Evolutionary conservation across 2,329 filamentous ascomycete genomes (phyloP).

Genomic region (Neodidymelliopsis sp.): DNA sequence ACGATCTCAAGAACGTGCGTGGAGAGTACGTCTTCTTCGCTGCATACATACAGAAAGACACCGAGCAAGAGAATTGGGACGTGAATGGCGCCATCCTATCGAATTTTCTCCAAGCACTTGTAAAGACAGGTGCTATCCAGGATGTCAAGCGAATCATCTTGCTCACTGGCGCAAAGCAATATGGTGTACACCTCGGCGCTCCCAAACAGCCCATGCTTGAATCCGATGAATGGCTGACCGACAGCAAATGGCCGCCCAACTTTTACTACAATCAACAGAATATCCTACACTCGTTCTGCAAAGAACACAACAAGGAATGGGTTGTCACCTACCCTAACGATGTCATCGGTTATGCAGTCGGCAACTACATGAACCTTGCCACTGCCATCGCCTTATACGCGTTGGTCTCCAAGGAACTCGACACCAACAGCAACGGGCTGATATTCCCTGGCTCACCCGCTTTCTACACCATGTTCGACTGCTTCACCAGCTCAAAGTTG

Average conservation of each 20-base stretch:
- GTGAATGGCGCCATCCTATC: conserved; percentile 56
- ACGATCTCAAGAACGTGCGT: conserved; percentile 44
- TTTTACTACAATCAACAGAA: conserved; percentile 63
- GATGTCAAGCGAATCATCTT: conserved; percentile 59
- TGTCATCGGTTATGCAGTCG: conserved; percentile 53
- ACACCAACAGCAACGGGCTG: conserved; percentile 19
- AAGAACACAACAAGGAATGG: conserved; percentile 49
- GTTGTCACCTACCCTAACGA: conserved; percentile 56
- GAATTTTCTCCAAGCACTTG: conserved; percentile 58
- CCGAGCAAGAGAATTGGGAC: conserved; percentile 46
- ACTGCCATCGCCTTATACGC: conserved; percentile 41
- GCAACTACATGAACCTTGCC: conserved; percentile 49
- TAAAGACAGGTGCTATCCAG: conserved; percentile 51
- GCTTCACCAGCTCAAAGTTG: conserved; percentile 35
- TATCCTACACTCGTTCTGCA: conserved; percentile 49
- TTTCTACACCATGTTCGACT: conserved; percentile 43
- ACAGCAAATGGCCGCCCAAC: conserved; percentile 49
- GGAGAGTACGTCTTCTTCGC: conserved; percentile 55
- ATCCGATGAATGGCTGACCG: conserved; percentile 55
- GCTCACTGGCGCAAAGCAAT: conserved; percentile 61
- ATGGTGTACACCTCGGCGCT: conserved; percentile 60
- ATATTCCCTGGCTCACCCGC: conserved; percentile 37
- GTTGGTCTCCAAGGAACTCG: conserved; percentile 37
- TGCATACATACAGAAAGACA: conserved; percentile 52
- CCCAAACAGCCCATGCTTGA: conserved; percentile 59